Evolutionary conservation across 306 rosid genomes (phyloP).

Genomic region (apple (Malus domestica)): ASM211411v1 NC_041803.1:54466501-54467000

Average conservation of each 20-base stretch:
- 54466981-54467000: not conserved
- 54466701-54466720: not conserved
- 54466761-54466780: constrained; percentile 60
- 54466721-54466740: not conserved
- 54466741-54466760: not conserved
- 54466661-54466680: too few relatives aligned
- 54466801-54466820: constrained; percentile 85
- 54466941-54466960: constrained; percentile 93
- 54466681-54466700: not conserved
- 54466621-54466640: too few relatives aligned
- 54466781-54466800: constrained; percentile 91
- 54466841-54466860: constrained; percentile 89
- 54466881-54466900: constrained; percentile 96
- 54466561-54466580: too few relatives aligned
- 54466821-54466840: constrained; percentile 71
- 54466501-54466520: too few relatives aligned
- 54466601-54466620: too few relatives aligned
- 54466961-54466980: constrained; percentile 37
- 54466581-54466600: too few relatives aligned
- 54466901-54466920: constrained; percentile 78
- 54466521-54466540: too few relatives aligned
- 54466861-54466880: constrained; percentile 86
- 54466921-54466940: constrained; percentile 66
- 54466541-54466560: too few relatives aligned
- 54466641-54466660: too few relatives aligned